Evolutionary conservation across 768 basidiomycete species (phyloP).

Genomic region (Cystobasidium tubakii): DNA sequence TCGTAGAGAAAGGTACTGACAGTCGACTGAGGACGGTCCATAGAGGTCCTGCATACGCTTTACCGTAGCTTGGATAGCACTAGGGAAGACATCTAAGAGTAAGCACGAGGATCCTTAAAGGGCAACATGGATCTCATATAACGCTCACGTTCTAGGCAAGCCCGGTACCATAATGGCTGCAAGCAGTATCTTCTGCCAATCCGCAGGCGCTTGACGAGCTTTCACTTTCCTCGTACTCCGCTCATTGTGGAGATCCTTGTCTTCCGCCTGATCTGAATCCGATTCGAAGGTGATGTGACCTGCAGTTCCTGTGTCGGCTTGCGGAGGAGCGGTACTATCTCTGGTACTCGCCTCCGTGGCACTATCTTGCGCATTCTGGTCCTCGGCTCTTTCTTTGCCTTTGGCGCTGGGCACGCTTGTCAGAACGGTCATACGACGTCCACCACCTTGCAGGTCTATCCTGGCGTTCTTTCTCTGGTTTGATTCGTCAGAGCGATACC

Average conservation of each 20-base stretch:
- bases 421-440: background rate
- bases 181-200: constrained; percentile 25
- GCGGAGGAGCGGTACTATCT: background rate
- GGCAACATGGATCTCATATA: too few species aligned
- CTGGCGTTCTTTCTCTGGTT: background rate
- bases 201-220: background rate
- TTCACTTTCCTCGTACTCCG: background rate
- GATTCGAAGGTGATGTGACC: background rate
- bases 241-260: too few species aligned
- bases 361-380: background rate
- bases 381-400: background rate
- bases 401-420: background rate
- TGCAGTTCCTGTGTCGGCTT: background rate
- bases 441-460: background rate
- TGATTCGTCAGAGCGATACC: background rate
- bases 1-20: background rate
- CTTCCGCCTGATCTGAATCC: background rate
- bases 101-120: too few species aligned
- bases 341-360: background rate
- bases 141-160: constrained; percentile 1
- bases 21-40: background rate
- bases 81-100: background rate
- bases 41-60: background rate
- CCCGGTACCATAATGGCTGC: constrained; percentile 6
- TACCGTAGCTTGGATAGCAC: constrained; percentile 20